A percentile compares a stretch with the other conserved stretches of the same genome.
These are phyloP conservation scores for Colletotrichum magnum DNA, from an alignment of 2,329 filamentous ascomycete species.

Conservation along the genomic window DNA sequence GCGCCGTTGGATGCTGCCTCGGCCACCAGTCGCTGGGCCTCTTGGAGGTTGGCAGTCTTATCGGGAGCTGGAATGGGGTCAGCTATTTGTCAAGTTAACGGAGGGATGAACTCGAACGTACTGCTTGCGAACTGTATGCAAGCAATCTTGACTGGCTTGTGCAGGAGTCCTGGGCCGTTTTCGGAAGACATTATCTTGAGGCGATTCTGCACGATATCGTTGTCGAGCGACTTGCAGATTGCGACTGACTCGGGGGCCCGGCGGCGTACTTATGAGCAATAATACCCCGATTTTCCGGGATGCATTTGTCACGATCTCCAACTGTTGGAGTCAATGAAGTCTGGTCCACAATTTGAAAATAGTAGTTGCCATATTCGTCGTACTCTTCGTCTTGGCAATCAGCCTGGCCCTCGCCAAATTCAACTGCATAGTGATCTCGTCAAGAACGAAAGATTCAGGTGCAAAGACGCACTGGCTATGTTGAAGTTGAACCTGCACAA, in stretches of 20 bases:
- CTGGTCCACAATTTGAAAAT: neutral
- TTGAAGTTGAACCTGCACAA: too few species aligned
- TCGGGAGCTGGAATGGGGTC: slow-evolving; percentile 69
- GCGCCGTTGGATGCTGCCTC: slow-evolving; percentile 83
- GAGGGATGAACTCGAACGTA: neutral
- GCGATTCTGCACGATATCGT: too few species aligned
- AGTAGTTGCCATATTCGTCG: neutral
- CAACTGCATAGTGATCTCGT: too few species aligned
- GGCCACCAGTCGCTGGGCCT: slow-evolving; percentile 85
- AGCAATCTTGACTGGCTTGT: slow-evolving; percentile 81
- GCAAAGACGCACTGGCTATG: too few species aligned
- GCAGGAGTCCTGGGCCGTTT: neutral
- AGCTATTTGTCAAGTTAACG: neutral
- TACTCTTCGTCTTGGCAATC: too few species aligned
- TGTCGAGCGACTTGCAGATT: too few species aligned
- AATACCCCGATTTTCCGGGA: neutral
- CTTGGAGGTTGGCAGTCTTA: slow-evolving; percentile 86
- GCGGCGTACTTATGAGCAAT: neutral
- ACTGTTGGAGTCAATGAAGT: neutral
- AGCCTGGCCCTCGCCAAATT: too few species aligned
- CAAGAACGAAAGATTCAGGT: too few species aligned
- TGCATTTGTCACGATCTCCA: neutral
- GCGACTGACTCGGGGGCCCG: too few species aligned
- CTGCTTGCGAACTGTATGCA: slow-evolving; percentile 82
- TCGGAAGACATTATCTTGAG: neutral